Percentiles rank a stretch among this genome's conserved stretches.
Conservation (phyloP, 2,329 filamentous ascomycete genomes). For the Aspergillus thermomutatus region DNA sequence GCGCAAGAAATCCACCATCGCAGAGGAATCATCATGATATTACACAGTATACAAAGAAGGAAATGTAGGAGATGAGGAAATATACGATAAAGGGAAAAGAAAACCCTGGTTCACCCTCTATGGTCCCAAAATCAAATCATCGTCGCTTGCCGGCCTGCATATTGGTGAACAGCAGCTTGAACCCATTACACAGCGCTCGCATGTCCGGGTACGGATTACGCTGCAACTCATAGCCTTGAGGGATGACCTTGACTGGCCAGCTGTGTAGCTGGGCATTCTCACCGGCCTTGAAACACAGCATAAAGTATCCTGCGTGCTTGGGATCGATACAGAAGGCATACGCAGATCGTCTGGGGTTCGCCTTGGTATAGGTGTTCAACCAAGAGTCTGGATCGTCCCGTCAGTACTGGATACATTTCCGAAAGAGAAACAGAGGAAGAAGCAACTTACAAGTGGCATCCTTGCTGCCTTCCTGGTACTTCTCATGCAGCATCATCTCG, state of each 20-base stretch:
- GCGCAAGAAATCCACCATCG: background rate
- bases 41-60: background rate
- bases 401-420: conserved; percentile 1
- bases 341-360: conserved; percentile 87
- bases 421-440: conserved; percentile 1
- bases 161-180: conserved; percentile 79
- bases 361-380: conserved; percentile 92
- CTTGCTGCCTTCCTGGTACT: conserved; percentile 79
- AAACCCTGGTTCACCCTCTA: conserved; percentile 1
- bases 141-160: conserved; percentile 45
- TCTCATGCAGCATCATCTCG: conserved; percentile 91
- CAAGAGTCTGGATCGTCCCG: conserved; percentile 69
- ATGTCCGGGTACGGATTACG: conserved; percentile 91
- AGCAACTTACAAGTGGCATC: conserved; percentile 75
- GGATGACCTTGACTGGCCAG: conserved; percentile 86
- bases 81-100: conserved; percentile 2
- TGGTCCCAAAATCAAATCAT: conserved; percentile 4
- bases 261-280: conserved; percentile 67
- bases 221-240: conserved; percentile 88
- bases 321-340: conserved; percentile 95
- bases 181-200: conserved; percentile 91
- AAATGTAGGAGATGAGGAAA: conserved; percentile 10
- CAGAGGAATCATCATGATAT: background rate
- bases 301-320: conserved; percentile 91
- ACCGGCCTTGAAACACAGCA: conserved; percentile 92